Conservation (phyloP, 176 grass and related monocot genomes). For the Pontederia paniculata region DNA sequence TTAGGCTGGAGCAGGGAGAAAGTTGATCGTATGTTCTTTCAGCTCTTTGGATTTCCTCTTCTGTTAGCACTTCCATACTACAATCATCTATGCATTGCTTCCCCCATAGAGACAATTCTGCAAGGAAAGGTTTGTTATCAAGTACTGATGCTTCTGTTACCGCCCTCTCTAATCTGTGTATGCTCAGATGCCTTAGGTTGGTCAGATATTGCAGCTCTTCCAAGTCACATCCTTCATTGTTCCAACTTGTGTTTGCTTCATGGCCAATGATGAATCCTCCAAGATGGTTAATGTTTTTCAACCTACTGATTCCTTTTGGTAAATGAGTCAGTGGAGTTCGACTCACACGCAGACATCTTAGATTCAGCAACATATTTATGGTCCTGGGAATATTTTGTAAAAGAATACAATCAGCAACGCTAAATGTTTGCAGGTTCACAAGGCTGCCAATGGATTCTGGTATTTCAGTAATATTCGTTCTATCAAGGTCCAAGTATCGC, state of each 20-base stretch:
- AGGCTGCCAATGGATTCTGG: slow-evolving; percentile 61
- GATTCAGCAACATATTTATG: slow-evolving; percentile 38
- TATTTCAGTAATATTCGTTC: slow-evolving; percentile 44
- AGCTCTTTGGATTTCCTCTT: background rate
- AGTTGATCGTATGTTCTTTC: background rate
- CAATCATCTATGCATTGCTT: background rate
- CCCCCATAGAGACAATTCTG: background rate
- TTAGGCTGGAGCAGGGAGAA: background rate
- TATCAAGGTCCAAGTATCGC: slow-evolving; percentile 69
- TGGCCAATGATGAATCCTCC: slow-evolving; percentile 58
- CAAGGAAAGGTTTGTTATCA: slow-evolving; percentile 44
- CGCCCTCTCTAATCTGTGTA: slow-evolving; percentile 52
- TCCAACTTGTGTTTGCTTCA: background rate
- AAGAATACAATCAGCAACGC: slow-evolving; percentile 36
- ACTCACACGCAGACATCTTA: slow-evolving; percentile 47
- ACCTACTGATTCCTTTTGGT: slow-evolving; percentile 46
- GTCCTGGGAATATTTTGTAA: slow-evolving; percentile 55
- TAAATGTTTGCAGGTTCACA: slow-evolving; percentile 62
- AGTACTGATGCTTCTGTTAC: slow-evolving; percentile 38
- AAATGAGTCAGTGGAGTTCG: slow-evolving; percentile 51
- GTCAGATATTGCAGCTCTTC: slow-evolving; percentile 49
- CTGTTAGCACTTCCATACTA: background rate
- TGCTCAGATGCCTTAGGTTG: slow-evolving; percentile 47
- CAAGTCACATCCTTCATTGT: slow-evolving; percentile 42
- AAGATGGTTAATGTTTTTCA: slow-evolving; percentile 53